These are phyloP conservation scores for Colletotrichum sp. DNA, from an alignment of 2,329 filamentous ascomycete species.

Conservation along the genomic window DNA sequence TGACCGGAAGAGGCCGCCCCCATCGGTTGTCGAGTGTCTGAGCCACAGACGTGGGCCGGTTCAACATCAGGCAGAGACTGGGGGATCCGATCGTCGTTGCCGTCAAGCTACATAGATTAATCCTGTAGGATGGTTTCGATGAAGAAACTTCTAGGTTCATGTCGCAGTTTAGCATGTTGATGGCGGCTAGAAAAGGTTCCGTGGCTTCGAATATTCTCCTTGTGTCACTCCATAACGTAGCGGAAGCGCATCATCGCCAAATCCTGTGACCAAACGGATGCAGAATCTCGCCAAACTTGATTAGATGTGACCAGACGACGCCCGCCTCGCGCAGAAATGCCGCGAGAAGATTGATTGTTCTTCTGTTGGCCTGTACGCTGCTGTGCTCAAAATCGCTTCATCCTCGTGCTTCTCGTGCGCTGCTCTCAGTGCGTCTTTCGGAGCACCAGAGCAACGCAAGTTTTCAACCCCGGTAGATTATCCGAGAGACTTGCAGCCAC, in stretches of 20 bases:
- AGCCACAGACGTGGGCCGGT: slow-evolving; percentile 4
- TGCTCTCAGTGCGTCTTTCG: background rate
- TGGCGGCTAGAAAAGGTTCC: background rate
- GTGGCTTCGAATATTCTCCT: background rate
- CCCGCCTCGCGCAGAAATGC: background rate
- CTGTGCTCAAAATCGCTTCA: background rate
- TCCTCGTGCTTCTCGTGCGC: background rate
- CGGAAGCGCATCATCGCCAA: background rate
- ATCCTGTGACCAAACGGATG: background rate
- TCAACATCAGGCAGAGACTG: background rate
- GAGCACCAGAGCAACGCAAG: background rate
- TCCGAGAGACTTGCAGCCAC: background rate
- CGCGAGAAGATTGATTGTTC: background rate
- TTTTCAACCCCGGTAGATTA: background rate
- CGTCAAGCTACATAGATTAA: background rate
- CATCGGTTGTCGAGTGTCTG: background rate
- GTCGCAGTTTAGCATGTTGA: background rate
- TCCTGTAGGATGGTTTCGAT: background rate
- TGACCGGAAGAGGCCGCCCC: background rate
- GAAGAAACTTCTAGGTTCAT: background rate
- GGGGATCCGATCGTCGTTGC: background rate
- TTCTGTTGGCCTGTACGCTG: background rate
- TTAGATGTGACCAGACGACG: background rate
- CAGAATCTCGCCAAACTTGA: background rate
- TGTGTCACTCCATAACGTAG: background rate